These are phyloP conservation scores for Ophiostoma australiae DNA, from an alignment of 2,329 filamentous ascomycete species.

Conservation along the genomic window DNA sequence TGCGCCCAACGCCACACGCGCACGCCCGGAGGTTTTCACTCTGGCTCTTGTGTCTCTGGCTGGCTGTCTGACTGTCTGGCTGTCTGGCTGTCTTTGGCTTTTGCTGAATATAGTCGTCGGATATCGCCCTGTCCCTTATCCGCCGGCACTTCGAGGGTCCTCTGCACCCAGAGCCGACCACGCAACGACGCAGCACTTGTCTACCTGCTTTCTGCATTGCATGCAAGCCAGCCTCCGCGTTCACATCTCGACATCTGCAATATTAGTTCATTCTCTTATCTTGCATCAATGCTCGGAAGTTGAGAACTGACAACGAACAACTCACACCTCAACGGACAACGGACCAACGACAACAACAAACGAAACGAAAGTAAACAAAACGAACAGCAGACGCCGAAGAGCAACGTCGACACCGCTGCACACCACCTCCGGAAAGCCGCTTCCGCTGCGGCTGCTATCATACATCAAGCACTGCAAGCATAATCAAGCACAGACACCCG, in stretches of 20 bases:
- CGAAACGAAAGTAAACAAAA: neutral
- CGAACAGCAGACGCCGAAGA: neutral
- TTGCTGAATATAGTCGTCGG: conserved; percentile 2
- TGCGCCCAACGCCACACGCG: conserved; percentile 9
- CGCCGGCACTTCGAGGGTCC: neutral
- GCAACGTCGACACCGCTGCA: neutral
- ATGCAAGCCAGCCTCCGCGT: neutral
- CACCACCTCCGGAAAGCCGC: conserved; percentile 12
- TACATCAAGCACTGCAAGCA: neutral
- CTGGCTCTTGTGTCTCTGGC: neutral
- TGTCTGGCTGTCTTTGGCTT: neutral
- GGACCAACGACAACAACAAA: neutral
- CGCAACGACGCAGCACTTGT: neutral
- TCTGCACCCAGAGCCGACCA: neutral
- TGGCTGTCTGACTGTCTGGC: neutral
- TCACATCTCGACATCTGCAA: neutral
- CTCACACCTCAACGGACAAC: neutral
- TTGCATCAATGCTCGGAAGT: neutral
- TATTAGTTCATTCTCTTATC: neutral
- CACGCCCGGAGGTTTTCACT: conserved; percentile 8
- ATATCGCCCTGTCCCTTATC: conserved; percentile 2
- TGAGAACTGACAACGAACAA: conserved; percentile 5
- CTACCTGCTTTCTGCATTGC: neutral
- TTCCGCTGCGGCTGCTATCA: conserved; percentile 5
- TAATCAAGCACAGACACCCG: neutral